Evolutionary conservation across 1,284 basidiomycete genomes (phyloP), one percentile per base, ranked within the genome.

Genomic region (Tilletia caries): DNA sequence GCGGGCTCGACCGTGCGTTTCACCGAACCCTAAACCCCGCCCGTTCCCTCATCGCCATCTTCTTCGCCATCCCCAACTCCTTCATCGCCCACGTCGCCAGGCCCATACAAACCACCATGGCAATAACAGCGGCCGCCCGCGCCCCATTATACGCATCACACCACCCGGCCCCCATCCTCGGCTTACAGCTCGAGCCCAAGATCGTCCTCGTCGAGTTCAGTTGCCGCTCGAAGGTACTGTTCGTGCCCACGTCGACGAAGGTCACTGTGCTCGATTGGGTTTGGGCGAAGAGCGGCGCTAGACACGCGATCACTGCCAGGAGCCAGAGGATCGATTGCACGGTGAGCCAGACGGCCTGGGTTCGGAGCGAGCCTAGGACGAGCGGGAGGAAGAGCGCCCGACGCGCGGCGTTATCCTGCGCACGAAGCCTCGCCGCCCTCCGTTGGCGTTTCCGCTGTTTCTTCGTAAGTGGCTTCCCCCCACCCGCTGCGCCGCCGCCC

Each of bases 71-170:
- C 13, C 54, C 15, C 25, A 29, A 33, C 32, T 60, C 54, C 54
- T 33, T 5, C 54, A 60, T 32, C 6, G 54, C 54, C 25, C 25
- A 25, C 32, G 8, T 25, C 54, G 54, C 54, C 1, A 60, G 4
- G 8, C 23, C 23, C 25, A 60, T 18, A 33, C 54, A 60, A 18
- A 60, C 54, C 6, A 27, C n/a, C 54, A 60, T 15, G 20, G 25
- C 32, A 33, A 60, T 60, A 4, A 60, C 54, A 60, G 8, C 32
- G 8, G 25, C 23, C 32, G 54, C 54, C 32, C 54, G 54, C 32
- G 54, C 54, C 32, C 54, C 54, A 60, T 60, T 60, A 27, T 60
- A 60, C 54, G 54, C 54, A 60, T 60, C 54, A 27, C 54, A 60
- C 54, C 54, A 60, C 54, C 54, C 54, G 15, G 8, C 54, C 23